Percentiles rank a stretch among this genome's conserved stretches.
These are phyloP conservation scores for Neoascochyta sp. DNA, from an alignment of 2,329 filamentous ascomycete genomes.

Conservation along the genomic window DNA sequence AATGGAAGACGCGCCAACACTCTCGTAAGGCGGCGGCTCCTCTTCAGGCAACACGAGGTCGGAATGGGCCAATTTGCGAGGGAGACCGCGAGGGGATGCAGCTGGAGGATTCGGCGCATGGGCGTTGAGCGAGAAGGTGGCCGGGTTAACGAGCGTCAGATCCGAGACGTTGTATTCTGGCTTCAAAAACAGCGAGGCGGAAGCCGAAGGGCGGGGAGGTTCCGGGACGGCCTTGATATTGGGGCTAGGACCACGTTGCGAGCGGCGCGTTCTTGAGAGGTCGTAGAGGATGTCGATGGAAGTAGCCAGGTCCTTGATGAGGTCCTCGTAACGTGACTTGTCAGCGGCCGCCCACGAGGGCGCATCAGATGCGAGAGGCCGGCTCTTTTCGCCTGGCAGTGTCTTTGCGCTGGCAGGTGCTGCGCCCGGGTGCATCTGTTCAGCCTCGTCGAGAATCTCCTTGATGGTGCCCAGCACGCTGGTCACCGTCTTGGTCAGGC, in stretches of 20 bases:
- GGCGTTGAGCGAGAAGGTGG: conserved; percentile 27
- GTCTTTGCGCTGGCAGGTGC: conserved; percentile 30
- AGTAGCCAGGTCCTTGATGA: conserved; percentile 69
- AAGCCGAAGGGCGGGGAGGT: conserved; percentile 12
- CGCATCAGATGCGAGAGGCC: conserved; percentile 26
- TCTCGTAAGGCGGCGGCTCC: conserved; percentile 49
- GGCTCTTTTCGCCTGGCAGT: conserved; percentile 36
- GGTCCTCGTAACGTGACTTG: conserved; percentile 73
- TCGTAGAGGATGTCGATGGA: conserved; percentile 79
- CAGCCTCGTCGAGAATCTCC: conserved; percentile 72
- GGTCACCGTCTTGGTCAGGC: conserved; percentile 70
- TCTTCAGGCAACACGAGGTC: conserved; percentile 46
- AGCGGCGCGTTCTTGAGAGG: conserved; percentile 62
- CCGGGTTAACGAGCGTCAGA: conserved; percentile 44
- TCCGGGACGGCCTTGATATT: conserved; percentile 19
- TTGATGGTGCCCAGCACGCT: conserved; percentile 79
- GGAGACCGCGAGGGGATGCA: conserved; percentile 29
- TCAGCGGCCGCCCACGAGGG: conserved; percentile 52
- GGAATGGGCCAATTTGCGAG: conserved; percentile 43
- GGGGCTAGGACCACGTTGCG: conserved; percentile 24
- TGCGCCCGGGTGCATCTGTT: conserved; percentile 61
- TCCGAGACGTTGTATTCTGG: conserved; percentile 41
- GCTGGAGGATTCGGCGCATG: conserved; percentile 10
- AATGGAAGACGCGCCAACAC: conserved; percentile 44
- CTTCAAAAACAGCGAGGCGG: conserved; percentile 27